Conservation (phyloP, 805 yeast genomes). For the Saccharomycopsis fermentans region DNA sequence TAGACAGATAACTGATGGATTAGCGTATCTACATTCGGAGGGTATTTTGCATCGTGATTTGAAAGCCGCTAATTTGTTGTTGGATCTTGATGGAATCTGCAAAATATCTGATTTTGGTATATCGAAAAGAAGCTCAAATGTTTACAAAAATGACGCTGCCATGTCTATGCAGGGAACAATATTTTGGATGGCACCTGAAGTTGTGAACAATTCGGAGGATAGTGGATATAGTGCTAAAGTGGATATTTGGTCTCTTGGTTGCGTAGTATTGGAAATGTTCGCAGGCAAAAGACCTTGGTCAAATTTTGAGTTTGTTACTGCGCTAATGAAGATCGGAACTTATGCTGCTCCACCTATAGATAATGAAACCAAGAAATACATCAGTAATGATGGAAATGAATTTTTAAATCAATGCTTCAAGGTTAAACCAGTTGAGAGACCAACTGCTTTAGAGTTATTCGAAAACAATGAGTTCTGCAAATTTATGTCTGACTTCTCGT, state of each 20-base stretch:
- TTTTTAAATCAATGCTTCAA: slow-evolving; percentile 72
- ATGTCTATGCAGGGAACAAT: slow-evolving; percentile 99
- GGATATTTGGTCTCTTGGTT: slow-evolving; percentile 97
- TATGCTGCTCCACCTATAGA: slow-evolving; percentile 94
- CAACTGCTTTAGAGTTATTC: slow-evolving; percentile 66
- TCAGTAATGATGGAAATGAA: slow-evolving; percentile 54
- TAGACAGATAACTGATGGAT: slow-evolving; percentile 70
- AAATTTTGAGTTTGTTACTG: slow-evolving; percentile 87
- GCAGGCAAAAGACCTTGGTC: slow-evolving; percentile 98
- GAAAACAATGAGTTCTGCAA: slow-evolving; percentile 32
- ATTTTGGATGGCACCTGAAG: slow-evolving; percentile 99
- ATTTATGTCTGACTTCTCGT: slow-evolving; percentile 21
- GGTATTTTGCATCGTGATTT: slow-evolving; percentile 90
- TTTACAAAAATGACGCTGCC: slow-evolving; percentile 83
- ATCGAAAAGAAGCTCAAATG: slow-evolving; percentile 74
- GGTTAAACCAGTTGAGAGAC: slow-evolving; percentile 72
- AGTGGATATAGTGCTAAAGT: slow-evolving; percentile 95
- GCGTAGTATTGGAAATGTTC: slow-evolving; percentile 95
- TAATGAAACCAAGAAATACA: slow-evolving; percentile 61
- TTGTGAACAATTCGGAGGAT: slow-evolving; percentile 72
- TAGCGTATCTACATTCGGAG: slow-evolving; percentile 75
- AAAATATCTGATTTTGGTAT: slow-evolving; percentile 96
- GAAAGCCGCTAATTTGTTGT: slow-evolving; percentile 83
- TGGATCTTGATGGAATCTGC: slow-evolving; percentile 88
- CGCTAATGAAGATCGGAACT: slow-evolving; percentile 81